Base-by-base conservation (phyloP, 208 protist genomes). In the Wallacemonas rigidus region DNA sequence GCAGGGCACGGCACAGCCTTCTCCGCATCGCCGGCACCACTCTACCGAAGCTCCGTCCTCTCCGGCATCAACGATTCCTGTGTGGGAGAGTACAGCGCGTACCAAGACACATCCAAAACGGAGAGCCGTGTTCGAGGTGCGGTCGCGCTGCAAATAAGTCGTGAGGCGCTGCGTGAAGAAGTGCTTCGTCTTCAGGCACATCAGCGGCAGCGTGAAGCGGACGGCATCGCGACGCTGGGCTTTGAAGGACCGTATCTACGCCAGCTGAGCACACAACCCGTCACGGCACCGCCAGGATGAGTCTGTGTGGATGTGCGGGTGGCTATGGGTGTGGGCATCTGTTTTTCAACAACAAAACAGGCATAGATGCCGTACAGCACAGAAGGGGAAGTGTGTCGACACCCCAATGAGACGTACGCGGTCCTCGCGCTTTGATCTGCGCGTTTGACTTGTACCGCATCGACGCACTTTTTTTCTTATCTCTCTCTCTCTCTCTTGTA, bases 221-320 rank as follows among this genome's bases (percentile, higher is more conserved):
- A 60, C 14, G 36, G 47, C 11, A 54, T 43, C 15, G 54, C 51
- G 39, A 53, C 51, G 36, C 53, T 60, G 43, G 51, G 68, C 54
- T 72, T 72, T 40, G 68, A 72, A 12, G 68, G 68, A 15, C 68
- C 68, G 12, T 63, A 48, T 47, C 68, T 72, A 11, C 50, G 54
- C 11, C 54, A 72, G 68, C 55, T 72, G 5, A 38, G 6, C 8
- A 45, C 47, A 3, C 26, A 8, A 14, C 68, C 68, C 8, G 68
- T 72, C 36, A 53, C 11, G 26, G 39, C 39, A 51, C 54, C 53
- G 0, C 68, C 54, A 4, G 68, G 44, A 12, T 68, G 12, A 55
- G 62, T 50, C 45, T 12, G 45, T 12, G 45, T 50, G 45, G 6
- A 12, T 50, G 45, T 0, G 26, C 26, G 26, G 26, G 26, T 26